phyloP scores from a whole-genome alignment of 148 eudicot genomes.

The Dysphania ambrosioides region DNA sequence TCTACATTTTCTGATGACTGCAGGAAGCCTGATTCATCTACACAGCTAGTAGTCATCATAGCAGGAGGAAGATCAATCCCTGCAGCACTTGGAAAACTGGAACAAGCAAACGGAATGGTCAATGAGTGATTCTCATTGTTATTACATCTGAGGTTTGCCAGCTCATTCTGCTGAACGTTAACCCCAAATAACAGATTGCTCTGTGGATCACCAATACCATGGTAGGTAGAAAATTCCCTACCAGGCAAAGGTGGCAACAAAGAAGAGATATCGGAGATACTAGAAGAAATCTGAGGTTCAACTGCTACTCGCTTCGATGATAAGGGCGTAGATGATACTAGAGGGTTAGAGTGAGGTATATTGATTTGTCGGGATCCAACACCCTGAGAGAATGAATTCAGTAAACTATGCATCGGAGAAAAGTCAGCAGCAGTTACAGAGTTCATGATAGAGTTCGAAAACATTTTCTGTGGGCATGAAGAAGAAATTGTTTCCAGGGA shows the following conservation, averaged over 20 bases:
- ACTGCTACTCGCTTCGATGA: slow-evolving; percentile 59
- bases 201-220: slow-evolving; percentile 55
- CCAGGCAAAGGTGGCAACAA: slow-evolving; percentile 79
- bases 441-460: slow-evolving; percentile 37
- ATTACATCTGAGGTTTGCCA: slow-evolving; percentile 42
- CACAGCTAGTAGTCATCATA: slow-evolving; percentile 58
- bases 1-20: slow-evolving; percentile 73
- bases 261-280: slow-evolving; percentile 45
- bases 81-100: slow-evolving; percentile 45
- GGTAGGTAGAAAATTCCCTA: slow-evolving; percentile 56
- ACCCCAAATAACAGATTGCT: slow-evolving; percentile 62
- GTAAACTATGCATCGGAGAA: slow-evolving; percentile 59
- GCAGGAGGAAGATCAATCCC: slow-evolving; percentile 56
- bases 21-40: slow-evolving; percentile 74
- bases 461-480: slow-evolving; percentile 39
- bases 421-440: slow-evolving; percentile 35
- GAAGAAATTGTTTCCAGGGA: slow-evolving; percentile 41
- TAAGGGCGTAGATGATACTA: slow-evolving; percentile 49
- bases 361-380: slow-evolving; percentile 51
- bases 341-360: slow-evolving; percentile 40
- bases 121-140: slow-evolving; percentile 46
- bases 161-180: slow-evolving; percentile 62
- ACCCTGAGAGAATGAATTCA: slow-evolving; percentile 65
- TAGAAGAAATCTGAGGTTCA: slow-evolving; percentile 50
- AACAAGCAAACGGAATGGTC: slow-evolving; percentile 51